Evolutionary conservation across 352 stramenopile species (phyloP), one percentile per base, ranked within the genome.

Genomic region (Peronospora farinosa): DNA sequence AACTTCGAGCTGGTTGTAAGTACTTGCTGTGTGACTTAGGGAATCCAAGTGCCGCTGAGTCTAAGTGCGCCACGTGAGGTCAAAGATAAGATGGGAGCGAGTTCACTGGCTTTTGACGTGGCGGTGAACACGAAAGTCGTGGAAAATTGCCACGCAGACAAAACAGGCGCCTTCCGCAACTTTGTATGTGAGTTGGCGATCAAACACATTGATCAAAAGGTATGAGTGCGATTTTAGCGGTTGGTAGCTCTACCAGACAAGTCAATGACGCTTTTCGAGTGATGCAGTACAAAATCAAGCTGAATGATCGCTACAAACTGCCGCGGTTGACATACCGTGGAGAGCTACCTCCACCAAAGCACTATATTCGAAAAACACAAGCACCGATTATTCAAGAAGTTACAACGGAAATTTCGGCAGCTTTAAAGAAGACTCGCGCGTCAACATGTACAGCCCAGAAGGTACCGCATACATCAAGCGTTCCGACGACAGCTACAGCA

Each of bases 121-220:
- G 81, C 74, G 0, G 81, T 92, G 15, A 92, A 92, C 39, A 71
- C 74, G 15, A 82, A 88, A 28, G 81, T 88, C 4, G 55, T 88
- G 6, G 56, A 74, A 21, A 78, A 88, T 40, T 86, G 76, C 53
- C 57, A 80, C 52, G 23, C 46, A 12, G 81, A 92, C 58, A 78
- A 68, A 52, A 82, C 72, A 1, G 81, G 78, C 1, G 47, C 78
- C 12, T 90, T 92, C 27, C 74, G 78, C 30, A 82, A 90, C 45
- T 92, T 92, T 69, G 74, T 92, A 31, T 92, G 81, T 44, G 74
- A 92, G 33, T 40, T 92, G 7, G 76, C 81, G 19, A 78, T 90
- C 40, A 72, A 92, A 42, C 90, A 90, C 50, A 80, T 92, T 27
- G 74, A 86, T 37, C 74, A 88, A 51, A 92, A 92, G 69, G 76